Conservation (phyloP, 306 rosid genomes). For the Prunus campanulata region DNA sequence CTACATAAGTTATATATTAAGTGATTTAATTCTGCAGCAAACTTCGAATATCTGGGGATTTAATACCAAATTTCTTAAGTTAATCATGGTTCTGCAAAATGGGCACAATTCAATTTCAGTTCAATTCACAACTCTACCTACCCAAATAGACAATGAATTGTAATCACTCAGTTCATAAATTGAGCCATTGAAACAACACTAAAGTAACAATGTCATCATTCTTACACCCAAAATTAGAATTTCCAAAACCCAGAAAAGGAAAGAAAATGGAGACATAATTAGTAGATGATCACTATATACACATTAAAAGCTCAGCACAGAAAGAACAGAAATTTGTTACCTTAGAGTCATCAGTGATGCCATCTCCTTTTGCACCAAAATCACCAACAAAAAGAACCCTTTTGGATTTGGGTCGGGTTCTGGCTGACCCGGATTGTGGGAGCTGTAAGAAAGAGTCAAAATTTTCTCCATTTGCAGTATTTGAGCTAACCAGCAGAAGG, state of each 20-base stretch:
- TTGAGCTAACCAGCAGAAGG: conserved; percentile 24
- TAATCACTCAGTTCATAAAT: not conserved
- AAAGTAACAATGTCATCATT: not conserved
- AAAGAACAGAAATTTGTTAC: conserved; percentile 22
- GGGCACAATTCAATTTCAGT: not conserved
- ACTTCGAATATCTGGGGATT: not conserved
- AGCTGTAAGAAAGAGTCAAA: conserved; percentile 50
- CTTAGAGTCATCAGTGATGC: conserved; percentile 62
- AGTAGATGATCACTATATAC: not conserved
- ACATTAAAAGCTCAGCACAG: not conserved
- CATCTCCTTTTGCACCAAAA: conserved; percentile 82
- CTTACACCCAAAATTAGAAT: too few relatives aligned
- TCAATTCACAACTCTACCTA: not conserved
- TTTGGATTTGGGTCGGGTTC: conserved; percentile 36
- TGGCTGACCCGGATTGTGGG: conserved; percentile 35
- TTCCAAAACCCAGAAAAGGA: not conserved
- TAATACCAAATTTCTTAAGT: not conserved
- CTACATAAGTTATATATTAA: not conserved
- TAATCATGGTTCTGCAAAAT: not conserved
- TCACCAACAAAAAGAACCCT: conserved; percentile 49
- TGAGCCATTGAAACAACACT: not conserved
- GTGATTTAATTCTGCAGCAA: not conserved
- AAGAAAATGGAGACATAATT: not conserved
- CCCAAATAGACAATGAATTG: not conserved
- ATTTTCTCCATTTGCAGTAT: conserved; percentile 17